Conservation (phyloP, 2,329 filamentous ascomycete genomes). For the Chalara sp. region DNA sequence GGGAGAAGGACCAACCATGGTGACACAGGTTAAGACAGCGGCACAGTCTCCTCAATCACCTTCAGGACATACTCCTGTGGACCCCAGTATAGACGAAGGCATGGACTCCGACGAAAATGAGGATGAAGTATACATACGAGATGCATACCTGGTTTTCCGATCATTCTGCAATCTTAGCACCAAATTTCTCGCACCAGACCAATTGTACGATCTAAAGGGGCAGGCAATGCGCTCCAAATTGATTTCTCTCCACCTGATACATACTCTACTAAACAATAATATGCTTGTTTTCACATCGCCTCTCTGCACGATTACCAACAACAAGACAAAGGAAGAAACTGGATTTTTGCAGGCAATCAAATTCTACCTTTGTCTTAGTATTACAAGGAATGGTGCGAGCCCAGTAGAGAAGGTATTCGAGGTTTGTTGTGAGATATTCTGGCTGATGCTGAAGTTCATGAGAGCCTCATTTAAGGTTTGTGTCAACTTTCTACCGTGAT, state of each 20-base stretch:
- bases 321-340: constrained; percentile 79
- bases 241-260: constrained; percentile 89
- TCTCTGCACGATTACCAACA: constrained; percentile 85
- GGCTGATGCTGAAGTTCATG: constrained; percentile 93
- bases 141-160: constrained; percentile 93
- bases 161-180: constrained; percentile 97
- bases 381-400: constrained; percentile 92
- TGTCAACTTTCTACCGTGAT: constrained; percentile 6
- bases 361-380: constrained; percentile 90
- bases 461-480: constrained; percentile 83
- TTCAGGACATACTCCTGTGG: constrained; percentile 48
- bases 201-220: constrained; percentile 85
- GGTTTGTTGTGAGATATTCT: constrained; percentile 95
- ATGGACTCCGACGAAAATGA: constrained; percentile 61
- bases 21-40: constrained; percentile 50
- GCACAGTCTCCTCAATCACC: constrained; percentile 37
- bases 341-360: constrained; percentile 92
- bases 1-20: constrained; percentile 61
- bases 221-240: constrained; percentile 97
- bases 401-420: constrained; percentile 90
- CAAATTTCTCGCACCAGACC: constrained; percentile 81
- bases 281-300: constrained; percentile 86
- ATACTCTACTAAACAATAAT: constrained; percentile 92
- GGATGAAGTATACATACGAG: constrained; percentile 94
- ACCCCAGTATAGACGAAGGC: constrained; percentile 47